phyloP scores from a whole-genome alignment of 805 yeast genomes.

The Saccharomycopsis javanensis region DNA sequence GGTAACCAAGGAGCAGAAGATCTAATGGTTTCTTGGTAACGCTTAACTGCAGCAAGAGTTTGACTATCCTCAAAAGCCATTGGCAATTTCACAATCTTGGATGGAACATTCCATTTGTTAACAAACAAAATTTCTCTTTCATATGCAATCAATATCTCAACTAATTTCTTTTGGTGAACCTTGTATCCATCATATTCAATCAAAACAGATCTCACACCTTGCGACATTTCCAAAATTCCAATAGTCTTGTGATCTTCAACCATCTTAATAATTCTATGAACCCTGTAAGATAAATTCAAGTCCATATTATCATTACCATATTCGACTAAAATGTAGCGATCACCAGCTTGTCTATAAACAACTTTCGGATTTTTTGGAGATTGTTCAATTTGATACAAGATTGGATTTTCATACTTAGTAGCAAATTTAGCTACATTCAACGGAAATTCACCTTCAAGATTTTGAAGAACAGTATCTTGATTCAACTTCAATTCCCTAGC shows the following conservation, averaged over 20 bases:
- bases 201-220: constrained; percentile 91
- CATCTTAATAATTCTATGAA: constrained; percentile 69
- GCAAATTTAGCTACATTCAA: constrained; percentile 22
- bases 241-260: constrained; percentile 53
- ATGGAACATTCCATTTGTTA: constrained; percentile 77
- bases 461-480: constrained; percentile 47
- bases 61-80: constrained; percentile 93
- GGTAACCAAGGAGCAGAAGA: constrained; percentile 96
- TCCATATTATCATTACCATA: constrained; percentile 87
- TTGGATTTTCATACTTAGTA: constrained; percentile 54
- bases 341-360: constrained; percentile 94
- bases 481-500: constrained; percentile 55
- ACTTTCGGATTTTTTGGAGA: constrained; percentile 52
- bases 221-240: constrained; percentile 93
- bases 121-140: constrained; percentile 67
- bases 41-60: constrained; percentile 79
- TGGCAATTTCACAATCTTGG: constrained; percentile 77
- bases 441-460: constrained; percentile 21
- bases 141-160: constrained; percentile 58
- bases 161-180: constrained; percentile 50
- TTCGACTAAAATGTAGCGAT: constrained; percentile 82
- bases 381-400: constrained; percentile 32
- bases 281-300: constrained; percentile 74
- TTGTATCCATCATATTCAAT: constrained; percentile 66
- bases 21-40: constrained; percentile 91